Conservation (phyloP, 371 early-diverging fungal genomes). For the Mucor circinelloides region DNA sequence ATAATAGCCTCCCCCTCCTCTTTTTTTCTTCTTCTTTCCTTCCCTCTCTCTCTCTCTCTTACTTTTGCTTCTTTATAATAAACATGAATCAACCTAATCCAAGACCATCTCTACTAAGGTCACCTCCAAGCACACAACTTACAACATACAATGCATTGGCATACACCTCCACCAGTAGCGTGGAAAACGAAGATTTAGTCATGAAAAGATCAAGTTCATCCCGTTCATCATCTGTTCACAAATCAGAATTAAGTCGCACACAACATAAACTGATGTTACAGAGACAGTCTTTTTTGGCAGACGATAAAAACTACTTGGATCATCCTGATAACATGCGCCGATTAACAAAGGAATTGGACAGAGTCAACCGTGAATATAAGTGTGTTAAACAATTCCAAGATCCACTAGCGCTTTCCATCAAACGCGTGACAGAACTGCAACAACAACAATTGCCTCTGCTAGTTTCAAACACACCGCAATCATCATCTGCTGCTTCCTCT, state of each 20-base stretch:
- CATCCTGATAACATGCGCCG: slow-evolving; percentile 56
- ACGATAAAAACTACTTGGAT: slow-evolving; percentile 52
- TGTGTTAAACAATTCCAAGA: slow-evolving; percentile 43
- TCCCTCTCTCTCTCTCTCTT: slow-evolving; percentile 2
- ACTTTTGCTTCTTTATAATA: slow-evolving; percentile 2
- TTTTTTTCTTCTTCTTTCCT: background rate
- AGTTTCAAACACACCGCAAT: slow-evolving; percentile 7
- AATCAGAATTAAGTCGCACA: slow-evolving; percentile 38
- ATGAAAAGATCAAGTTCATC: slow-evolving; percentile 1
- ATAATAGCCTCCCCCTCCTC: background rate
- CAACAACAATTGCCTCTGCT: background rate
- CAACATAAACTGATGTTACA: slow-evolving; percentile 58
- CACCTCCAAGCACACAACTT: slow-evolving; percentile 22
- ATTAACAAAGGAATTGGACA: slow-evolving; percentile 54
- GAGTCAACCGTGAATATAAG: slow-evolving; percentile 56
- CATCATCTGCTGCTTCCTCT: slow-evolving; percentile 3
- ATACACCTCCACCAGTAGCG: slow-evolving; percentile 10
- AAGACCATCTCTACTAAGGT: slow-evolving; percentile 8
- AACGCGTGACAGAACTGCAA: slow-evolving; percentile 28
- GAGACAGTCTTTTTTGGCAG: slow-evolving; percentile 54
- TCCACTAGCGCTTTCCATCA: slow-evolving; percentile 40
- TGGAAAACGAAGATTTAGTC: background rate
- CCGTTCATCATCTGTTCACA: background rate
- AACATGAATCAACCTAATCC: background rate
- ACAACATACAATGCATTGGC: slow-evolving; percentile 20